phyloP scores from a whole-genome alignment of 768 basidiomycete genomes.

The Tylopilus sp. region DNA sequence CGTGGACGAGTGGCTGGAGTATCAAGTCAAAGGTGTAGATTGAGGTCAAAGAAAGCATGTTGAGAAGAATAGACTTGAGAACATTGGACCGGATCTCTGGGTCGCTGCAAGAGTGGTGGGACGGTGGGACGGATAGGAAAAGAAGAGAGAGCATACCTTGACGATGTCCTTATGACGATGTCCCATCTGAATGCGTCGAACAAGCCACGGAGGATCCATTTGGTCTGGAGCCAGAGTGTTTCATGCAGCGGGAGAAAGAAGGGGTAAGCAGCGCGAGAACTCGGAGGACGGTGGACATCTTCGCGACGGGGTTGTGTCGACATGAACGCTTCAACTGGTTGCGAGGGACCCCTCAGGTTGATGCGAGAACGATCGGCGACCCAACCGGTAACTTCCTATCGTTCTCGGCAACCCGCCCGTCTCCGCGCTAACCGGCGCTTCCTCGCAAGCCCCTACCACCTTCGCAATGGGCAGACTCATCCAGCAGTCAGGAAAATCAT shows the following conservation, averaged over 20 bases:
- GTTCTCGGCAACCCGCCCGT: neutral
- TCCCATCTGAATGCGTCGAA: conserved; percentile 75
- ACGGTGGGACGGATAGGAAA: conserved; percentile 5
- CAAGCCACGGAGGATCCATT: conserved; percentile 57
- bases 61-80: conserved; percentile 72
- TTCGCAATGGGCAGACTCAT: neutral
- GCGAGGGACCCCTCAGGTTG: neutral
- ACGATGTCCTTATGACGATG: conserved; percentile 52
- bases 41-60: conserved; percentile 64
- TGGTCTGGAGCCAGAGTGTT: conserved; percentile 56
- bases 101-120: conserved; percentile 47
- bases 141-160: conserved; percentile 44
- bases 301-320: conserved; percentile 17
- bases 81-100: conserved; percentile 71
- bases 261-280: conserved; percentile 59
- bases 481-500: neutral
- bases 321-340: conserved; percentile 16
- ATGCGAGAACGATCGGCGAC: conserved; percentile 8
- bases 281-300: conserved; percentile 20
- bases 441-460: conserved; percentile 8
- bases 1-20: conserved; percentile 62
- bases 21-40: conserved; percentile 76
- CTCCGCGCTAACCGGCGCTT: neutral
- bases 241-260: conserved; percentile 63
- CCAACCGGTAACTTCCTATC: conserved; percentile 13